Conservation (phyloP, 441 rosid species). For the Sinapis alba region DNA sequence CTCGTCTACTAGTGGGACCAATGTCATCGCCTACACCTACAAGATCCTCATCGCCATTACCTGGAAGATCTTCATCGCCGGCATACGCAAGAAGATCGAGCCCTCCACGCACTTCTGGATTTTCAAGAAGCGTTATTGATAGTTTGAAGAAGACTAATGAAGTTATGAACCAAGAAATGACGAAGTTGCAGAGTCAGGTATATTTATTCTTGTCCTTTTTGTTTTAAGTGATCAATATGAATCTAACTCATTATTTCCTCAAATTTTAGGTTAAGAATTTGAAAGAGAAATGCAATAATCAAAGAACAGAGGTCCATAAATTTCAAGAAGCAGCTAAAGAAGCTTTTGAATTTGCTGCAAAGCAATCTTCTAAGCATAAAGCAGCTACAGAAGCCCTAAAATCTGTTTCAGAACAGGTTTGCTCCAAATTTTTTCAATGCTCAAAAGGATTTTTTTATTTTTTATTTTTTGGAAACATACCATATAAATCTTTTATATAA, state of each 20-base stretch:
- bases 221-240: neutral
- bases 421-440: neutral
- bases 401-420: constrained; percentile 63
- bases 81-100: constrained; percentile 68
- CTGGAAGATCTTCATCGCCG: constrained; percentile 34
- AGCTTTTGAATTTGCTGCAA: constrained; percentile 48
- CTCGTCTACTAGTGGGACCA: constrained; percentile 52
- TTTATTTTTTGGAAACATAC: neutral
- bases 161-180: constrained; percentile 70
- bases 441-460: neutral
- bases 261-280: constrained; percentile 55
- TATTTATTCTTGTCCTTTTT: neutral
- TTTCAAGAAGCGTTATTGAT: constrained; percentile 76
- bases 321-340: constrained; percentile 49
- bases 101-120: constrained; percentile 69
- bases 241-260: constrained; percentile 17
- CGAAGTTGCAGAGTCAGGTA: constrained; percentile 81
- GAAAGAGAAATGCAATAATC: constrained; percentile 62
- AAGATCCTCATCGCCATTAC: constrained; percentile 32
- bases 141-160: constrained; percentile 89
- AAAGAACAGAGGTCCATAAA: constrained; percentile 59
- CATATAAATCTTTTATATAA: constrained; percentile 2
- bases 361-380: constrained; percentile 53
- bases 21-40: constrained; percentile 50
- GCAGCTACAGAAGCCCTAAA: constrained; percentile 58